Base-by-base conservation (phyloP, 2,329 filamentous ascomycete species). In the Sporothrix curviconia region DNA sequence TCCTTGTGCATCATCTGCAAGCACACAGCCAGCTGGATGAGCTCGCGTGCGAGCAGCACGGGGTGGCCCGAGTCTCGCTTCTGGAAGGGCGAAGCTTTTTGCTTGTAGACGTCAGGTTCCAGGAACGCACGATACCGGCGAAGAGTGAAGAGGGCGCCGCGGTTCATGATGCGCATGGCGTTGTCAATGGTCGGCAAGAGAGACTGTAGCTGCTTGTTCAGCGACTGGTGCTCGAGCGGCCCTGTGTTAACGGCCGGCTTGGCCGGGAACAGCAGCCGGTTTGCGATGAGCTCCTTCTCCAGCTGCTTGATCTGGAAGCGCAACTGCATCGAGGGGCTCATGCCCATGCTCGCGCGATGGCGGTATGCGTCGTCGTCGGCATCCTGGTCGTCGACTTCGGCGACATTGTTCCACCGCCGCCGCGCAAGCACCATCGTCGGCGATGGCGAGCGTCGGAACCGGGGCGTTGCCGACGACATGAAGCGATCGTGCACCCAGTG, bases 21-120 rank as follows among this genome's bases (percentile, higher is more conserved):
- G 15, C 58, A 58, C n/a, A 55, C 43, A n/a, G 58, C 60, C 22
- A 60, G 56, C 56, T 59, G 56, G 12, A 62, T 36, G 34, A 62
- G 46, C 14, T 56, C 59, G 17, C 55, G 51, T 7, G 58, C 60
- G 6, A 60, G 28, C 7, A 46, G 32, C 7, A 60, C 51, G 3
- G 60, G 60, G 14, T 56, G 52, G 24, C 25, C 44, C 34, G 32
- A 5, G 36, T 32, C 47, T n/a, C 39, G 55, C 17, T 40, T 42
- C 25, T 49, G 28, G 24, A 30, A 1, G 22, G 55, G 2, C 59
- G 58, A 36, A 66, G 66, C 1, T 67, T 64, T 7, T 42, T 61
- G 51, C 55, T 68, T 30, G 4, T 14, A 3, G 69, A 60, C 37
- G 61, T 58, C 24, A 64, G 62, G 47, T 68, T 66, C 34, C 69